Percentiles rank a stretch among this genome's conserved stretches.
Evolutionary conservation across 139 green algal genomes (phyloP).

Genomic region (Picochlorum sp.): DNA sequence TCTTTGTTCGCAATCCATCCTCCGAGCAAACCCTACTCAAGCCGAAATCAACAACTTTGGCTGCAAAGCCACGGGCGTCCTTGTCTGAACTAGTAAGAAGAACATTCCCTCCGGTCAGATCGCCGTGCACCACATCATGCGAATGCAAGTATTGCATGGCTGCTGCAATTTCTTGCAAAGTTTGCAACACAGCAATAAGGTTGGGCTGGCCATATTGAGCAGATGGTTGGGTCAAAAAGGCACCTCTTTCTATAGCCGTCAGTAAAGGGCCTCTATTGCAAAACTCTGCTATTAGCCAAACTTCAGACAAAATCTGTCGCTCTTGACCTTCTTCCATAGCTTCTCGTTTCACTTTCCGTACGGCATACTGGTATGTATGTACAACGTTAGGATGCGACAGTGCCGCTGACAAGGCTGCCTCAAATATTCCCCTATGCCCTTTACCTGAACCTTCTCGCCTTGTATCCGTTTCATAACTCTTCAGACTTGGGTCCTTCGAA

Average conservation of each 20-base stretch:
- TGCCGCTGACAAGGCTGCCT: slow-evolving; percentile 14
- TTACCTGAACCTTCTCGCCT: slow-evolving; percentile 4
- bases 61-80: slow-evolving; percentile 17
- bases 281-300: slow-evolving; percentile 34
- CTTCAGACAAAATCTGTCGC: slow-evolving; percentile 6
- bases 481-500: background rate
- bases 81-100: slow-evolving; percentile 22
- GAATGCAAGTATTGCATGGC: slow-evolving; percentile 32
- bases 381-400: slow-evolving; percentile 36
- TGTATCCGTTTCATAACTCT: background rate
- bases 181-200: slow-evolving; percentile 29
- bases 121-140: slow-evolving; percentile 28
- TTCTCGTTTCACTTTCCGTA: slow-evolving; percentile 3
- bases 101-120: slow-evolving; percentile 27
- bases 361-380: slow-evolving; percentile 35
- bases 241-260: slow-evolving; percentile 33
- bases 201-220: slow-evolving; percentile 23
- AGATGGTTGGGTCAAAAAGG: slow-evolving; percentile 28
- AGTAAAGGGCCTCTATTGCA: slow-evolving; percentile 34
- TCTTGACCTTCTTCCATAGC: background rate
- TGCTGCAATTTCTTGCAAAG: slow-evolving; percentile 32
- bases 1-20: slow-evolving; percentile 15
- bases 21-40: slow-evolving; percentile 36
- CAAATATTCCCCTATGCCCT: slow-evolving; percentile 7
- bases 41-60: slow-evolving; percentile 64